A percentile compares a stretch with the other conserved stretches of the same genome.
phyloP scores from a whole-genome alignment of 2,329 filamentous ascomycete genomes.

The Apiospora sp. region DNA sequence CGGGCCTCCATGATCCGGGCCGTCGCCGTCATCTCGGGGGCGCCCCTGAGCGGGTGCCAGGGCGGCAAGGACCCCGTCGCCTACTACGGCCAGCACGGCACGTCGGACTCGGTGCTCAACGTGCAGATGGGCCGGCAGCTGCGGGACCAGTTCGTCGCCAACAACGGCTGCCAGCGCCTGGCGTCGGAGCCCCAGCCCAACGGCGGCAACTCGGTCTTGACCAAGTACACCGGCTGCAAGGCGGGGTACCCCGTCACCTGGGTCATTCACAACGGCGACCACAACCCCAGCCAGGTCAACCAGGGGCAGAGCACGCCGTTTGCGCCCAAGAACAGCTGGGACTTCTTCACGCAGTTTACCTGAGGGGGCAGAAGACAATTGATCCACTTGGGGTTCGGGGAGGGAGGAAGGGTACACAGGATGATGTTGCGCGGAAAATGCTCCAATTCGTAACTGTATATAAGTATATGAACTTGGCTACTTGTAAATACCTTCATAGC shows the following conservation, averaged over 20 bases:
- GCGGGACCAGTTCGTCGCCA: slow-evolving; percentile 46
- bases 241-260: slow-evolving; percentile 33
- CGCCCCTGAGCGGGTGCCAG: slow-evolving; percentile 40
- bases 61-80: slow-evolving; percentile 45
- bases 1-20: slow-evolving; percentile 41
- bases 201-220: slow-evolving; percentile 29
- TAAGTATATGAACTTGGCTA: neutral
- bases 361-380: neutral
- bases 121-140: slow-evolving; percentile 43
- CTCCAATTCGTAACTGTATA: neutral
- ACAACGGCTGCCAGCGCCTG: slow-evolving; percentile 44
- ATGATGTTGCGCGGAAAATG: neutral
- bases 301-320: slow-evolving; percentile 28
- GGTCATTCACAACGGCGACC: slow-evolving; percentile 35
- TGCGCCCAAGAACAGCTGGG: slow-evolving; percentile 34
- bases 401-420: neutral
- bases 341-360: slow-evolving; percentile 33
- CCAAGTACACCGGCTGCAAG: slow-evolving; percentile 31
- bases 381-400: neutral
- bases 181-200: slow-evolving; percentile 27
- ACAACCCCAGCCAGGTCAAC: slow-evolving; percentile 34
- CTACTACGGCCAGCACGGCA: slow-evolving; percentile 44
- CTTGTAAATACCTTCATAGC: neutral
- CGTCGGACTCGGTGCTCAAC: slow-evolving; percentile 45
- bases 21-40: slow-evolving; percentile 43